Conservation (phyloP, 305 asterid genomes). For the Solanum hybrid region DNA sequence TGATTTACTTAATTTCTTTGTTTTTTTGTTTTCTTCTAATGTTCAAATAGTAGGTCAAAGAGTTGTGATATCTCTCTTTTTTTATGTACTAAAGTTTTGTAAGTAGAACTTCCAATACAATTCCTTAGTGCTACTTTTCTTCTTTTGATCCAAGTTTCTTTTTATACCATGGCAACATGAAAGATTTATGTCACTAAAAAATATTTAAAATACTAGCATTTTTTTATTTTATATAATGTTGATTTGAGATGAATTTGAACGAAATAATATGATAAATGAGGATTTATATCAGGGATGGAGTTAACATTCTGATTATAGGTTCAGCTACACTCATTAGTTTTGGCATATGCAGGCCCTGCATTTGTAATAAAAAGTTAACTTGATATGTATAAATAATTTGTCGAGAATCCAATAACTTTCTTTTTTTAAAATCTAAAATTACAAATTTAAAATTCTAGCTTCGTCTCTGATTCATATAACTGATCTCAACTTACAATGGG, state of each 20-base stretch:
- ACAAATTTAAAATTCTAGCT: neutral
- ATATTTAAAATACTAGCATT: neutral
- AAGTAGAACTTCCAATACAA: neutral
- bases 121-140: neutral
- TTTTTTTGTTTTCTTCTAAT: neutral
- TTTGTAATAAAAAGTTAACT: neutral
- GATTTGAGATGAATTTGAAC: neutral
- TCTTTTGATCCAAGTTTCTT: neutral
- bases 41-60: neutral
- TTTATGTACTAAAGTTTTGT: neutral
- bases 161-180: neutral
- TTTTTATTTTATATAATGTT: neutral
- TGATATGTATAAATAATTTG: neutral
- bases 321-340: neutral
- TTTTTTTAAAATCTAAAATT: neutral
- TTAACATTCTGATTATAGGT: neutral
- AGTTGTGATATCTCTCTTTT: neutral
- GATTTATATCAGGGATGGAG: neutral
- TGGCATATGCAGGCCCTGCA: neutral
- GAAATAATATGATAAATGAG: neutral
- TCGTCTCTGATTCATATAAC: neutral
- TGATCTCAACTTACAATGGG: fast-evolving
- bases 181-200: neutral
- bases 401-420: neutral
- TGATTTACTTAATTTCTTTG: neutral